Evolutionary conservation across 129 eudicot species (phyloP).

Genomic region (Centella asiatica): DNA sequence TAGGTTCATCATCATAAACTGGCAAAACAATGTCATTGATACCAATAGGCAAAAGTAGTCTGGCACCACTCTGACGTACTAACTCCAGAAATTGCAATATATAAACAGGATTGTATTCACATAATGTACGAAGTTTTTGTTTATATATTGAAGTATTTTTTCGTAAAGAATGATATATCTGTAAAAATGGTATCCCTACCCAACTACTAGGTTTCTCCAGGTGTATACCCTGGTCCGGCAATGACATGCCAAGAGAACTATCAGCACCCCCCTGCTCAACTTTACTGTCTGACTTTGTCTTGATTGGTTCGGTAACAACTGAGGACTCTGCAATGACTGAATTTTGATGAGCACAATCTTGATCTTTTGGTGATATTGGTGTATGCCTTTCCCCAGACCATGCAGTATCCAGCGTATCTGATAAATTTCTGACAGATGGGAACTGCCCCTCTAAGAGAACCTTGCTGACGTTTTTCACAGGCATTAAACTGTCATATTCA

Average conservation of each 20-base stretch:
- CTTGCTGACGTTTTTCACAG: constrained; percentile 14
- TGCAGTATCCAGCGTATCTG: constrained; percentile 45
- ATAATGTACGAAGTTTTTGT: constrained; percentile 29
- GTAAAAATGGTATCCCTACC: constrained; percentile 31
- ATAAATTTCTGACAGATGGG: constrained; percentile 19
- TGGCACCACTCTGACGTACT: constrained; percentile 32
- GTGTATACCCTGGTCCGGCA: constrained; percentile 11
- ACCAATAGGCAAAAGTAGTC: constrained; percentile 36
- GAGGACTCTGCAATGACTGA: constrained; percentile 7
- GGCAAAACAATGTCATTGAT: constrained; percentile 35
- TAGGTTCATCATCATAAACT: constrained; percentile 59
- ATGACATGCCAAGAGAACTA: constrained; percentile 13
- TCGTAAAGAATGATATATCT: constrained; percentile 25
- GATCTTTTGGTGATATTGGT: constrained; percentile 12
- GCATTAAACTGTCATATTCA: constrained; percentile 10
- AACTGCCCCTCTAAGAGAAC: constrained; percentile 32
- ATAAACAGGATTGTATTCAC: constrained; percentile 36
- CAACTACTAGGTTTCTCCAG: constrained; percentile 27
- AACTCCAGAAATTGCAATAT: constrained; percentile 33
- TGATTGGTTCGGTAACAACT: constrained; percentile 9
- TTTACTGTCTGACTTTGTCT: not conserved
- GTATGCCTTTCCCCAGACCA: constrained; percentile 38
- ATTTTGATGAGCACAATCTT: constrained; percentile 2
- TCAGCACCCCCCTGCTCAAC: constrained; percentile 10
- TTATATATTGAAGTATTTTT: constrained; percentile 16